Percentiles rank a stretch among this genome's conserved stretches.
phyloP scores from a whole-genome alignment of 2,329 filamentous ascomycete species.

The Colletotrichum brevisporum region DNA sequence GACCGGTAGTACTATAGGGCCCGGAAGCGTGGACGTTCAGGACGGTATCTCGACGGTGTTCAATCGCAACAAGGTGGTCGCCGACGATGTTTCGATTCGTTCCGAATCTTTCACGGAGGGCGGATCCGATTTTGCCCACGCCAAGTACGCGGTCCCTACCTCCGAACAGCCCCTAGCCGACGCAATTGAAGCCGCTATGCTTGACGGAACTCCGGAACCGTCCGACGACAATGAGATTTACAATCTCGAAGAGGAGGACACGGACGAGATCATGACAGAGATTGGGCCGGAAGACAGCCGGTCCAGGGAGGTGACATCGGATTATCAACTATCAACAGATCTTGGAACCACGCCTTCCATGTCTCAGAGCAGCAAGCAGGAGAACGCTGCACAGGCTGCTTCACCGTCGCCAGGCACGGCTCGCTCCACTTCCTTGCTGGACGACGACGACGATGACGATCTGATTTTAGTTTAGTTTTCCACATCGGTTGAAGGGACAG shows the following conservation, averaged over 20 bases:
- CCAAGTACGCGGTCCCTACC: conserved; percentile 51
- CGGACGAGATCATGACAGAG: conserved; percentile 33
- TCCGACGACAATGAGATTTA: conserved; percentile 18
- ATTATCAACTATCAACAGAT: conserved; percentile 1
- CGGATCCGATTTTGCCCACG: conserved; percentile 51
- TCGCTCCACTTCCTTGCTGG: background rate
- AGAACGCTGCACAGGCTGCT: background rate
- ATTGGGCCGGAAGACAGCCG: conserved; percentile 30
- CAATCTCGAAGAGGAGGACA: conserved; percentile 13
- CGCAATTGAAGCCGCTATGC: conserved; percentile 30
- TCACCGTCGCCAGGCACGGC: background rate
- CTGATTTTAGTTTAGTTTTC: conserved; percentile 22
- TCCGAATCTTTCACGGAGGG: conserved; percentile 54
- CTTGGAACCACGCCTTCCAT: background rate
- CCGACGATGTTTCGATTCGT: conserved; percentile 50
- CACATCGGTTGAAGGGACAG: background rate
- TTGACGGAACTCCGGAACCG: conserved; percentile 25
- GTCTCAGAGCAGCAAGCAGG: background rate
- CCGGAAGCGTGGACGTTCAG: conserved; percentile 53
- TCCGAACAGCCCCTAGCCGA: conserved; percentile 47
- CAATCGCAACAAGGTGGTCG: conserved; percentile 49
- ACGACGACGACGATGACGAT: conserved; percentile 41
- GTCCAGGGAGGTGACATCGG: conserved; percentile 20
- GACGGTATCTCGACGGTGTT: conserved; percentile 57
- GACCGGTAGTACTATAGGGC: conserved; percentile 51